Evolutionary conservation across 192 early-diverging fungal species (phyloP), one percentile per base, ranked within the genome.

Genomic region (Umbelopsis ramanniana): DNA sequence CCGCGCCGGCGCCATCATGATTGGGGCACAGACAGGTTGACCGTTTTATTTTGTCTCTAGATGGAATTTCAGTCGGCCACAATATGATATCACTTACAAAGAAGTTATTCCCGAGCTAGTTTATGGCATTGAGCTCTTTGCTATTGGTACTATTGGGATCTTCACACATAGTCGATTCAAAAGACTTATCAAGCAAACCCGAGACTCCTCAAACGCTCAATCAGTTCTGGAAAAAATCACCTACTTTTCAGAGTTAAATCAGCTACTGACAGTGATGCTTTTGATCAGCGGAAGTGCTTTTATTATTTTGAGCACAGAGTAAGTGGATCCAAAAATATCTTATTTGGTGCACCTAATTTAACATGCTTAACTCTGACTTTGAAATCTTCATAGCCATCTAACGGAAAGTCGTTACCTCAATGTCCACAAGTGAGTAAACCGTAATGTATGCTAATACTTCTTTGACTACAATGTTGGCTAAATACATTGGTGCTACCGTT

Each of bases 31-130:
- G 6, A 50, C 15, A n/a, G 0, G 19, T 50, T 50, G 48, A 50
- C n/a, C 5, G 1, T 46, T 29, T 43, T 50, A 17, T 17, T 50
- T 15, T n/a, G n/a, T 9, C 26, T 37, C 11, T 35, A 63, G 57
- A 63, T 74, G 40, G n/a, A 29, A 40, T 26, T 79, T 71, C 52
- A 74, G 73, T 22, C n/a, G 50, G 3, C 14, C 57, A 26, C 9
- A 23, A 35, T 53, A 75, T 17, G 63, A 66, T 7, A 69, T 60
- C 3, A 72, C 50, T 14, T 66, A 71, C 46, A 76, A 75, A 52
- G 83, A 84, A 73, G 52, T 79, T 38, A 70, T 79, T 1, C 83
- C 80, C 66, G 74, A 79, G 66, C 57, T 84, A 17, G 81, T 78
- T 17, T 84, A 82, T 68, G 67, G 71, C 12, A 46, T 67, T 22